These are phyloP conservation scores for Phytophthora aleatoria DNA, from an alignment of 352 stramenopile genomes.

Conservation along the genomic window DNA sequence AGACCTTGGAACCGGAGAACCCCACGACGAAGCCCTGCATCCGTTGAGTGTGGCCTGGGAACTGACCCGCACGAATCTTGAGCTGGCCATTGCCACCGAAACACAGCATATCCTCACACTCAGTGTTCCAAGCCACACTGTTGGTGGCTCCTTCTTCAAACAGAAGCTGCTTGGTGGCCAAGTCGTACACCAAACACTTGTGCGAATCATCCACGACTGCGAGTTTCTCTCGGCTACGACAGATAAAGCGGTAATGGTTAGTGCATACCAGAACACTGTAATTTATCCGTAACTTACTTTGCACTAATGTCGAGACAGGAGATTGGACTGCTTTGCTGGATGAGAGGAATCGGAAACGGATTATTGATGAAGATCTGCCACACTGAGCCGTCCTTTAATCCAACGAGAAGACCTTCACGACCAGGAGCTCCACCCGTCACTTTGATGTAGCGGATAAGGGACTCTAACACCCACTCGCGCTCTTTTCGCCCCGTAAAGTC, in stretches of 20 bases:
- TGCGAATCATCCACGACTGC: conserved; percentile 92
- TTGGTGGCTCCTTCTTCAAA: conserved; percentile 88
- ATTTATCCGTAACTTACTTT: conserved; percentile 53
- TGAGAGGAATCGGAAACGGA: conserved; percentile 93
- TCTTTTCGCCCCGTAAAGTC: conserved; percentile 89
- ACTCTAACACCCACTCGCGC: conserved; percentile 88
- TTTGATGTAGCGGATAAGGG: conserved; percentile 91
- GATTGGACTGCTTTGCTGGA: conserved; percentile 86
- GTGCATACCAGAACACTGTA: background rate
- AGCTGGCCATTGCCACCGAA: conserved; percentile 89
- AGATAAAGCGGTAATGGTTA: background rate
- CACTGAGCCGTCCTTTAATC: conserved; percentile 91
- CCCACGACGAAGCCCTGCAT: conserved; percentile 94
- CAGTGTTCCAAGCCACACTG: conserved; percentile 94
- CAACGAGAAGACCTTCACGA: conserved; percentile 91
- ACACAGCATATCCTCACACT: conserved; percentile 95
- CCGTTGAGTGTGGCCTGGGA: conserved; percentile 88
- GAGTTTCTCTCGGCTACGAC: conserved; percentile 79
- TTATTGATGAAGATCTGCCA: conserved; percentile 96
- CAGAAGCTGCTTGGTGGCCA: conserved; percentile 89
- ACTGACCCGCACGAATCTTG: conserved; percentile 91
- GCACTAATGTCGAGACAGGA: conserved; percentile 90
- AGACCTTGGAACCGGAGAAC: conserved; percentile 93
- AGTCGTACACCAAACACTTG: conserved; percentile 91
- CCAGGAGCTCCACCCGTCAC: conserved; percentile 91